phyloP scores from a whole-genome alignment of 2,329 filamentous ascomycete species.

The Elsinoe fawcettii region DNA sequence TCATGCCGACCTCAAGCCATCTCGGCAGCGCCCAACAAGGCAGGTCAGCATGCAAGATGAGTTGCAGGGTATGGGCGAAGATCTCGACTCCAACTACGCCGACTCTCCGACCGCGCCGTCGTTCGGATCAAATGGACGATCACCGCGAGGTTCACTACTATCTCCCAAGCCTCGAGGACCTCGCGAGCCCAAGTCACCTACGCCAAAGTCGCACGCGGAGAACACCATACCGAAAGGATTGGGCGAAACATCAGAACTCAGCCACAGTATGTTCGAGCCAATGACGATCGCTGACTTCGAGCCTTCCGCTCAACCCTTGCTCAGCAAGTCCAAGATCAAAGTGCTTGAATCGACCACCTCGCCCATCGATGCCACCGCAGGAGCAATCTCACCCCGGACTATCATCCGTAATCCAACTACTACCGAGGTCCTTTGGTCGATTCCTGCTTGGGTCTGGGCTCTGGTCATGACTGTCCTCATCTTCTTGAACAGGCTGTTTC shows the following conservation, averaged over 20 bases:
- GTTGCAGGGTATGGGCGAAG: neutral
- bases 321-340: neutral
- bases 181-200: neutral
- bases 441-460: neutral
- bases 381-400: neutral
- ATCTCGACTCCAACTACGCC: slow-evolving; percentile 1
- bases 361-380: neutral
- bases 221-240: neutral
- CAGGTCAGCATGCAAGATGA: neutral
- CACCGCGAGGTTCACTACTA: neutral
- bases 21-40: neutral
- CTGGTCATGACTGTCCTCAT: neutral
- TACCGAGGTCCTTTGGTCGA: neutral
- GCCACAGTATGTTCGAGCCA: neutral
- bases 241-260: neutral
- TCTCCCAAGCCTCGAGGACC: neutral
- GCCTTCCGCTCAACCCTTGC: neutral
- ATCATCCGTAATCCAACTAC: neutral
- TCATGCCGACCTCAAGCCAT: neutral
- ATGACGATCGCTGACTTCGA: neutral
- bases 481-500: neutral
- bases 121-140: neutral
- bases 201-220: neutral
- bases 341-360: neutral
- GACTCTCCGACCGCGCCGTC: neutral